Conservation (phyloP, 2,329 filamentous ascomycete species). For the Lachnellula cervina region DNA sequence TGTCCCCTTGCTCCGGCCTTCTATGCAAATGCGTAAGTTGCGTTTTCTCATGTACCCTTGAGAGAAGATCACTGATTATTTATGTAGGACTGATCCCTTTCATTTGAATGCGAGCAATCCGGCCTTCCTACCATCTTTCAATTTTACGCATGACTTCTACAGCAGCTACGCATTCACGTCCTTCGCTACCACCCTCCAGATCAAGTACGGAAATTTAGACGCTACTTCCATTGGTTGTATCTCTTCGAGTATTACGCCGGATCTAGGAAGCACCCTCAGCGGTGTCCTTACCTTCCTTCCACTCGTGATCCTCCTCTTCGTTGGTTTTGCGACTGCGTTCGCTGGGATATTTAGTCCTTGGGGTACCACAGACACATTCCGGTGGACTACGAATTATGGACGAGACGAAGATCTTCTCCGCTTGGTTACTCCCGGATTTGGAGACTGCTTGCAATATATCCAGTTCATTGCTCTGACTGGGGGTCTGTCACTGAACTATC, state of each 20-base stretch:
- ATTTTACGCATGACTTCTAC: slow-evolving; percentile 66
- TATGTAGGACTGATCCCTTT: slow-evolving; percentile 34
- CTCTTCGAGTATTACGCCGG: slow-evolving; percentile 76
- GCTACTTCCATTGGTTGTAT: slow-evolving; percentile 71
- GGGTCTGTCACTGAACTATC: slow-evolving; percentile 81
- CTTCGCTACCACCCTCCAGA: slow-evolving; percentile 65
- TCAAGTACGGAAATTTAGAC: slow-evolving; percentile 67
- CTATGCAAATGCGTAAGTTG: slow-evolving; percentile 45
- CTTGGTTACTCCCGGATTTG: slow-evolving; percentile 91
- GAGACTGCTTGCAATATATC: slow-evolving; percentile 94
- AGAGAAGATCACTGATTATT: slow-evolving; percentile 7
- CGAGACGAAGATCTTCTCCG: slow-evolving; percentile 87
- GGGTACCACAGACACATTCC: slow-evolving; percentile 85
- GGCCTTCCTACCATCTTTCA: slow-evolving; percentile 55
- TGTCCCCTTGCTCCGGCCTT: slow-evolving; percentile 79
- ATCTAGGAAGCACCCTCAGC: slow-evolving; percentile 65
- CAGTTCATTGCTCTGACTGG: slow-evolving; percentile 88
- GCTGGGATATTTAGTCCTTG: slow-evolving; percentile 89
- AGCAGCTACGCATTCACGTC: slow-evolving; percentile 86
- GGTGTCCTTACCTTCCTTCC: slow-evolving; percentile 72
- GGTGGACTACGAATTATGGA: slow-evolving; percentile 97
- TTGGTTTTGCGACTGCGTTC: slow-evolving; percentile 76
- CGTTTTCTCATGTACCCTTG: background rate
- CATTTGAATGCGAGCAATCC: slow-evolving; percentile 36
- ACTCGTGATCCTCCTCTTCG: slow-evolving; percentile 69